A percentile compares a stretch with the other conserved stretches of the same genome.
Evolutionary conservation across 331 rosid genomes (phyloP).

Genomic region (Ulmus americana): DNA sequence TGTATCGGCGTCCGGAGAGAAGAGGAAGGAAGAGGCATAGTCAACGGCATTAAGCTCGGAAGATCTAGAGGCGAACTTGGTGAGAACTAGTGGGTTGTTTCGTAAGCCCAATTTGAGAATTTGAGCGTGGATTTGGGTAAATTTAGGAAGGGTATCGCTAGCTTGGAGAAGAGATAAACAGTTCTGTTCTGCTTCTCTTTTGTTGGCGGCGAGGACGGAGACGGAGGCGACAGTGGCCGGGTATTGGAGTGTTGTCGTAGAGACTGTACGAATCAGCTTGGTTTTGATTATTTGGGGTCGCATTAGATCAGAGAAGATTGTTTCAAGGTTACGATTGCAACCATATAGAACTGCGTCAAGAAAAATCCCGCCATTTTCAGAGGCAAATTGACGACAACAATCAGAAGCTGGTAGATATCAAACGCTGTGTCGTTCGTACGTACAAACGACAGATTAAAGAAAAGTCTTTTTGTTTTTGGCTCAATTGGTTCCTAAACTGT

Average conservation of each 20-base stretch:
- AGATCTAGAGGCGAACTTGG: slow-evolving; percentile 70
- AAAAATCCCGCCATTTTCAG: neutral
- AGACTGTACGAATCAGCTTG: slow-evolving; percentile 20
- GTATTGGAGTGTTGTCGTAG: neutral
- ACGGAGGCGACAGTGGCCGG: neutral
- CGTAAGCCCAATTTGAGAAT: slow-evolving; percentile 59
- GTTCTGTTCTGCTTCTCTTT: slow-evolving; percentile 60
- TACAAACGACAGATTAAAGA: too few species aligned
- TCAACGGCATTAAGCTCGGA: slow-evolving; percentile 42
- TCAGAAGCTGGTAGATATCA: neutral
- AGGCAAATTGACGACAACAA: neutral
- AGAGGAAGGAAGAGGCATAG: slow-evolving; percentile 55
- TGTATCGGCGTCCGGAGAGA: slow-evolving; percentile 38
- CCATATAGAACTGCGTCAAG: too few species aligned
- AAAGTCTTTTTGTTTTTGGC: too few species aligned
- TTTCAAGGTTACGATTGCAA: too few species aligned
- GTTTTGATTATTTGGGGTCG: slow-evolving; percentile 18
- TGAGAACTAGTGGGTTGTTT: slow-evolving; percentile 69
- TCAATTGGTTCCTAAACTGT: too few species aligned
- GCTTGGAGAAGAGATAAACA: slow-evolving; percentile 52
- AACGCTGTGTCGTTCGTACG: too few species aligned
- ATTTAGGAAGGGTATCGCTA: slow-evolving; percentile 36
- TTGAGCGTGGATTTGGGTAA: slow-evolving; percentile 54
- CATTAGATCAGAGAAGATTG: slow-evolving; percentile 16
- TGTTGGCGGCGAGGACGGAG: slow-evolving; percentile 8